phyloP scores from a whole-genome alignment of 441 rosid genomes.

The Sinapis alba region DNA sequence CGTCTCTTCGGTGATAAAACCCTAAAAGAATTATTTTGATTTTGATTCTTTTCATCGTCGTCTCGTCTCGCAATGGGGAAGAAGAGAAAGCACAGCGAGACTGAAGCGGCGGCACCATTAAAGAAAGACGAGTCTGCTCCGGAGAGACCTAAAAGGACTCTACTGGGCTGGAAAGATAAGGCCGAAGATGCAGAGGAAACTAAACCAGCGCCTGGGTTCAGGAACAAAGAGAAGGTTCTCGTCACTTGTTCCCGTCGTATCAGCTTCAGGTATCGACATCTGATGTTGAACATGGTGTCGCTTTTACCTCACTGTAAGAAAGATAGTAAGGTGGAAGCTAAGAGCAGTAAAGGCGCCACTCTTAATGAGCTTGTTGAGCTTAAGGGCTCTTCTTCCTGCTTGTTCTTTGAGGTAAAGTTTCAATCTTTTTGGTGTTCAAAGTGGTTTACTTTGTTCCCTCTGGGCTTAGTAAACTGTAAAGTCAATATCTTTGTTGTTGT shows the following conservation, averaged over 20 bases:
- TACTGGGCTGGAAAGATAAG: constrained; percentile 88
- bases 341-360: constrained; percentile 74
- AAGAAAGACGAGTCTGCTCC: constrained; percentile 53
- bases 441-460: not conserved
- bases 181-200: constrained; percentile 43
- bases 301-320: constrained; percentile 95
- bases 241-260: constrained; percentile 95
- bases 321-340: constrained; percentile 89
- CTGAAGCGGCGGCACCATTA: constrained; percentile 39
- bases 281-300: constrained; percentile 94
- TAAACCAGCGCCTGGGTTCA: constrained; percentile 41
- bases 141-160: constrained; percentile 78
- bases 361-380: constrained; percentile 94
- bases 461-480: not conserved
- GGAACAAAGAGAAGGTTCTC: constrained; percentile 94
- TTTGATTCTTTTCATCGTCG: not conserved
- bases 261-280: constrained; percentile 90
- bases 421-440: not conserved
- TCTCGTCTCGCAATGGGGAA: constrained; percentile 53
- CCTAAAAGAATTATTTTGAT: not conserved
- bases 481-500: not conserved
- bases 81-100: constrained; percentile 86
- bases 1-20: not conserved
- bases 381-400: constrained; percentile 80
- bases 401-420: constrained; percentile 83